phyloP scores from a whole-genome alignment of 768 basidiomycete genomes.

The Amanita phalloides region DNA sequence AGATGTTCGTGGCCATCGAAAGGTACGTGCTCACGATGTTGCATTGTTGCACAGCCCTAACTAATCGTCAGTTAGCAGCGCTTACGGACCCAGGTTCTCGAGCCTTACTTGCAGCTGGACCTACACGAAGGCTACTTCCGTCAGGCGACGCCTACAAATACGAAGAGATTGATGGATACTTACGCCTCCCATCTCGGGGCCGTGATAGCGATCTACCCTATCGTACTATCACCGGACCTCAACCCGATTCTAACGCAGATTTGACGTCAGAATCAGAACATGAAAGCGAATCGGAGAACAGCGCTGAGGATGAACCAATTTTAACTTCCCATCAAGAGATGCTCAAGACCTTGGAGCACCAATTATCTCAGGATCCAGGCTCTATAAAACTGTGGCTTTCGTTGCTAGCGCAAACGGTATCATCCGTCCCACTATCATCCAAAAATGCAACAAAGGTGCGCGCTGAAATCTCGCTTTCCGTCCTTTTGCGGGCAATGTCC shows the following conservation, averaged over 20 bases:
- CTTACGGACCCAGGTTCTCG: conserved; percentile 50
- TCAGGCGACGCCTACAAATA: conserved; percentile 32
- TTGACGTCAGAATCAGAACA: conserved; percentile 20
- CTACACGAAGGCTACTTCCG: conserved; percentile 36
- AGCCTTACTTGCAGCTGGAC: conserved; percentile 40
- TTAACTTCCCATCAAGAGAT: conserved; percentile 49
- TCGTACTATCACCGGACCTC: conserved; percentile 32
- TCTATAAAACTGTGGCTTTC: conserved; percentile 51
- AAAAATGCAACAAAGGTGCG: conserved; percentile 62
- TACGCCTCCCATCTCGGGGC: conserved; percentile 38
- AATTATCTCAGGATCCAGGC: conserved; percentile 37
- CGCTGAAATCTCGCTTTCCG: conserved; percentile 58
- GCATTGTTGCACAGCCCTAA: conserved; percentile 3
- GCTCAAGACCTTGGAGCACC: conserved; percentile 47
- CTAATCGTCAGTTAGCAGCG: conserved; percentile 26
- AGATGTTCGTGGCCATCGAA: conserved; percentile 28
- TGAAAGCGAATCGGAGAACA: conserved; percentile 23
- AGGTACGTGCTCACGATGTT: conserved; percentile 20
- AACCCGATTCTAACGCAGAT: conserved; percentile 19
- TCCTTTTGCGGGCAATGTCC: conserved; percentile 53
- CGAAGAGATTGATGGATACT: conserved; percentile 57
- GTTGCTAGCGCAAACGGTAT: conserved; percentile 52
- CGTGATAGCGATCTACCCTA: conserved; percentile 28
- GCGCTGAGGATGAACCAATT: conserved; percentile 16
- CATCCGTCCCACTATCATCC: conserved; percentile 46